These are phyloP conservation scores for Penicillium thymicola DNA, from an alignment of 2,329 filamentous ascomycete species.

Conservation along the genomic window DNA sequence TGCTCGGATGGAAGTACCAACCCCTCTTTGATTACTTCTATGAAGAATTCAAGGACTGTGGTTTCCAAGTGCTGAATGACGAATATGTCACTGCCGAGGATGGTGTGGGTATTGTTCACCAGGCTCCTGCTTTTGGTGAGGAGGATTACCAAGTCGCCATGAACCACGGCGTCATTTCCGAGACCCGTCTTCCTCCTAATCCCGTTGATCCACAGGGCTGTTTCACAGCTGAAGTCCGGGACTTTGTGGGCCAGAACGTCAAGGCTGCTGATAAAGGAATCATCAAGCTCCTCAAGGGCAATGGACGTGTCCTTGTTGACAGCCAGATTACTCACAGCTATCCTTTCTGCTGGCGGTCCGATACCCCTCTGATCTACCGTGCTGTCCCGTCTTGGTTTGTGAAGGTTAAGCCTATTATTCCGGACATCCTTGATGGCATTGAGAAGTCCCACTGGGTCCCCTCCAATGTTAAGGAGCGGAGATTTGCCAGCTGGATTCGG, in stretches of 20 bases:
- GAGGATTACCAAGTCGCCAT: slow-evolving; percentile 88
- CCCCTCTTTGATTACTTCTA: slow-evolving; percentile 88
- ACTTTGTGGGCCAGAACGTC: slow-evolving; percentile 84
- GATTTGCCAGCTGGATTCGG: slow-evolving; percentile 86
- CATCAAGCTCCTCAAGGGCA: slow-evolving; percentile 79
- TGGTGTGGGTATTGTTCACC: slow-evolving; percentile 91
- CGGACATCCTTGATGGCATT: slow-evolving; percentile 86
- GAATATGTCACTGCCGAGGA: slow-evolving; percentile 85
- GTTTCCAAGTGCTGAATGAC: slow-evolving; percentile 78
- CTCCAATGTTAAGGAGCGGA: slow-evolving; percentile 81
- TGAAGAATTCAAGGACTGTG: slow-evolving; percentile 80
- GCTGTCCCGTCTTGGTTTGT: slow-evolving; percentile 96
- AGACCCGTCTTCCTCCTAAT: slow-evolving; percentile 76
- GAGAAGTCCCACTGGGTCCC: slow-evolving; percentile 91
- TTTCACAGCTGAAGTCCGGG: slow-evolving; percentile 71
- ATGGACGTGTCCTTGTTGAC: slow-evolving; percentile 75
- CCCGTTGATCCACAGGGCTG: slow-evolving; percentile 81
- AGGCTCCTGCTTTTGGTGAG: slow-evolving; percentile 89
- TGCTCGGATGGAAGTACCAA: slow-evolving; percentile 85
- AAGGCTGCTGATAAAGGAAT: slow-evolving; percentile 92
- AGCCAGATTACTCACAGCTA: slow-evolving; percentile 88
- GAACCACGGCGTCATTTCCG: slow-evolving; percentile 71
- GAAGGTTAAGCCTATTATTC: slow-evolving; percentile 77
- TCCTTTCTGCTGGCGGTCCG: slow-evolving; percentile 91
- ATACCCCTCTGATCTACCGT: slow-evolving; percentile 88